phyloP scores from a whole-genome alignment of 306 rosid species.

The Inga oerstediana region DNA sequence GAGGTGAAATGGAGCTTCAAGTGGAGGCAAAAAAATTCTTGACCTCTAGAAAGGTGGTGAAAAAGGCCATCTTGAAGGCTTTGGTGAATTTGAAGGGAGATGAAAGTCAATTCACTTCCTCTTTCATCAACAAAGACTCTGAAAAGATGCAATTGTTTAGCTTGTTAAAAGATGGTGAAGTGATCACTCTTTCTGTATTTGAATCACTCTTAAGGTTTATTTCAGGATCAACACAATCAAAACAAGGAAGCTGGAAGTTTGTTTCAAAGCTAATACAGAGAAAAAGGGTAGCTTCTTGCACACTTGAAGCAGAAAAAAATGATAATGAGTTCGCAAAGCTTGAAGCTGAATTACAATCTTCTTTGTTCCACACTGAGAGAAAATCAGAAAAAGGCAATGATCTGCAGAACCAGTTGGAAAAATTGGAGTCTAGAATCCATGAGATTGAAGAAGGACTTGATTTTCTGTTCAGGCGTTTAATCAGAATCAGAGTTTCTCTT shows the following conservation, averaged over 20 bases:
- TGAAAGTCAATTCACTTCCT: background rate
- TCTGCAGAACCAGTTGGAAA: slow-evolving; percentile 28
- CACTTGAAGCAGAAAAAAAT: slow-evolving; percentile 18
- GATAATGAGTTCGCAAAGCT: slow-evolving; percentile 40
- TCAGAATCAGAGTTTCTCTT: slow-evolving; percentile 41
- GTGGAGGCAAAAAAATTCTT: slow-evolving; percentile 38
- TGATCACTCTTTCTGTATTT: slow-evolving; percentile 6
- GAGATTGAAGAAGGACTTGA: slow-evolving; percentile 45
- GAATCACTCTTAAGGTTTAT: slow-evolving; percentile 18
- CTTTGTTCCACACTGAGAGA: slow-evolving; percentile 15
- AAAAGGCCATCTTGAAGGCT: slow-evolving; percentile 38
- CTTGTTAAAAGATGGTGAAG: slow-evolving; percentile 21
- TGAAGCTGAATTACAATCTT: slow-evolving; percentile 31
- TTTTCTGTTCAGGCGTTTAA: slow-evolving; percentile 33
- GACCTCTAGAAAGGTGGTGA: slow-evolving; percentile 42
- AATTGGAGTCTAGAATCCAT: slow-evolving; percentile 26
- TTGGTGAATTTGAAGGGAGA: slow-evolving; percentile 30
- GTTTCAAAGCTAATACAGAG: slow-evolving; percentile 35
- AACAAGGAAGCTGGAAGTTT: slow-evolving; percentile 25
- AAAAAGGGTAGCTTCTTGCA: slow-evolving; percentile 21
- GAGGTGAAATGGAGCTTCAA: slow-evolving; percentile 27
- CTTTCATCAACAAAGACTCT: background rate
- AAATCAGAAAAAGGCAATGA: slow-evolving; percentile 23
- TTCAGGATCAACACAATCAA: slow-evolving; percentile 19
- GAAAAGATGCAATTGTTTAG: slow-evolving; percentile 4